phyloP scores from a whole-genome alignment of 305 asterid genomes.

The Rubia peregrina region DNA sequence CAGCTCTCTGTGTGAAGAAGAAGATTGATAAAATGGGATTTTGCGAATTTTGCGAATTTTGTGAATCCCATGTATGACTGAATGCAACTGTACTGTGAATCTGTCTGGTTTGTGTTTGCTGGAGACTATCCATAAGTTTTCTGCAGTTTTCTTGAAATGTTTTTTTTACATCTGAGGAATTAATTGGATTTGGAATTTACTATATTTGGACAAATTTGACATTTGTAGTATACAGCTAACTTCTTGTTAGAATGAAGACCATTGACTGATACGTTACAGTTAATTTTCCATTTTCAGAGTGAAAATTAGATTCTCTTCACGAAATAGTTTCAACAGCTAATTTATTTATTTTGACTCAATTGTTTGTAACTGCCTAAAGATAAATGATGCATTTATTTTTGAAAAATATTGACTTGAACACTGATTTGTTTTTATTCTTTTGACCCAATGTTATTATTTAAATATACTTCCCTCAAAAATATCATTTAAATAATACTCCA shows the following conservation, averaged over 20 bases:
- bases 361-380: neutral
- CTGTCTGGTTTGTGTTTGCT: slow-evolving; percentile 9
- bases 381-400: neutral
- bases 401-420: neutral
- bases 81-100: neutral
- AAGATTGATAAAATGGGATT: neutral
- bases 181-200: neutral
- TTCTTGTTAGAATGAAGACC: neutral
- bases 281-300: neutral
- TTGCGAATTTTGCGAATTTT: neutral
- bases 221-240: neutral
- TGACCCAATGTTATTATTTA: neutral
- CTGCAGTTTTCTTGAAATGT: neutral
- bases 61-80: neutral
- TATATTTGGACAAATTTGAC: neutral
- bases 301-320: neutral
- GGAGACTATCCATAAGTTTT: slow-evolving; percentile 1
- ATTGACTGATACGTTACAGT: neutral
- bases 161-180: neutral
- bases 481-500: no score
- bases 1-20: neutral
- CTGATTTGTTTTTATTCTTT: neutral
- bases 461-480: no score
- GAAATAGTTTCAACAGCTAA: neutral
- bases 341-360: neutral